Percentiles rank a stretch among this genome's conserved stretches.
Conservation (phyloP, 331 rosid species). For the Stylosanthes scabra region DNA sequence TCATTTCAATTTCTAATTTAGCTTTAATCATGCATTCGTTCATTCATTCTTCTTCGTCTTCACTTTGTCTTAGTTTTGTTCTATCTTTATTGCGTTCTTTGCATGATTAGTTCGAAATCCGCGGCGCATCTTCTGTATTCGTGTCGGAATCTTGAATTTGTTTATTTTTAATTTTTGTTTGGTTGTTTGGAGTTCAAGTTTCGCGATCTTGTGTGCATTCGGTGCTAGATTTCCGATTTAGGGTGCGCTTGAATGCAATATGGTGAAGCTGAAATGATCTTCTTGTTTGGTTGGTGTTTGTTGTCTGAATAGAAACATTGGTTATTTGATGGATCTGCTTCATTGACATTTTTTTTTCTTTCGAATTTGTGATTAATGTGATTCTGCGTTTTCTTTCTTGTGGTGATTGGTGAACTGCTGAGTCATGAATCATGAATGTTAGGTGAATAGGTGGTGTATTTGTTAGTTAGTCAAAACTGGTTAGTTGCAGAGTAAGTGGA, state of each 20-base stretch:
- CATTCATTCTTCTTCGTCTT: constrained; percentile 5
- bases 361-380: neutral
- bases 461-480: neutral
- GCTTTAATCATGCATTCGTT: neutral
- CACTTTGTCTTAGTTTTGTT: neutral
- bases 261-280: no score
- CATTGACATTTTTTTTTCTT: neutral
- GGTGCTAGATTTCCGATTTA: constrained; percentile 29
- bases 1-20: constrained; percentile 23
- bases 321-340: constrained; percentile 40
- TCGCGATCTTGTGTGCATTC: constrained; percentile 25
- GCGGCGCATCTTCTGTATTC: constrained; percentile 27
- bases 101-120: neutral
- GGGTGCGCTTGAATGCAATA: constrained; percentile 2
- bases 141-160: neutral
- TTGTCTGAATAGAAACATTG: no score
- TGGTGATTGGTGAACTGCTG: constrained; percentile 21
- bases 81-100: neutral
- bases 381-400: neutral
- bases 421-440: neutral
- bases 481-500: neutral
- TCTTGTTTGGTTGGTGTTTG: no score
- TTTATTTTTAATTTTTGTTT: no score
- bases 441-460: neutral
- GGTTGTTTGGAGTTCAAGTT: constrained; percentile 14